Base-by-base conservation (phyloP, 768 basidiomycete species). In the Rhodosporidiobolus sp. region DNA sequence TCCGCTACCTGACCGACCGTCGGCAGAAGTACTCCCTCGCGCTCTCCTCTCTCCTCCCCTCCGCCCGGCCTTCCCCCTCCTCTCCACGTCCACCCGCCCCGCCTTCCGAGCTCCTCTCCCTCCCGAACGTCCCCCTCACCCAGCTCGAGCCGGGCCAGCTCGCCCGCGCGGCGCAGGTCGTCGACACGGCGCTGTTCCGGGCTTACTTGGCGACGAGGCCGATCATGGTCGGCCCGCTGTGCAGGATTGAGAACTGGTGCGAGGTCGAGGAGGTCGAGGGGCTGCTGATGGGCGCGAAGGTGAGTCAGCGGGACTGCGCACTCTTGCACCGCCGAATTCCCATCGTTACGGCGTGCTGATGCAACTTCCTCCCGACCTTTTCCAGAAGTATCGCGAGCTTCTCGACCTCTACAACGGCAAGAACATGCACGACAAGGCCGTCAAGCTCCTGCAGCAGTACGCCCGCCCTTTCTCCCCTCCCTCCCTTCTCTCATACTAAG, bases 171-270 rank as follows among this genome's bases (percentile, higher is more conserved):
- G 93, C 94, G 1, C 94, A 97, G 81, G 88, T 98, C 46, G 90
- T 97, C 34, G 92, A 98, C 78, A 97, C 96, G 1, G 94, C 91
- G 16, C 82, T 98, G 74, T 94, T 98, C 82, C 95, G 96, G 82
- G 88, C 90, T 5, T 96, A 95, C 80, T 82, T 98, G 30, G 85
- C 91, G 30, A 88, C 89, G 53, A 84, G 89, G 55, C 92, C 95
- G 0, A 86, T 78, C n/a, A 82, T 99, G 67, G 83, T 98, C 17
- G 92, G 91, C 0, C 87, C 91, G 43, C 81, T 97, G 61, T 98
- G 95, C 81, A 86, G 95, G 54, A 83, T 95, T 34, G 87, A 91
- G 4, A 98, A 96, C 81, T 99, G 94, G 93, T 98, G 95, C 81
- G 96, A 97, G 79, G 94, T 98, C 2, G 88, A 87, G 9, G 91